Evolutionary conservation across 1,284 basidiomycete species (phyloP).

Genomic region (Sporisorium graminicola): DNA sequence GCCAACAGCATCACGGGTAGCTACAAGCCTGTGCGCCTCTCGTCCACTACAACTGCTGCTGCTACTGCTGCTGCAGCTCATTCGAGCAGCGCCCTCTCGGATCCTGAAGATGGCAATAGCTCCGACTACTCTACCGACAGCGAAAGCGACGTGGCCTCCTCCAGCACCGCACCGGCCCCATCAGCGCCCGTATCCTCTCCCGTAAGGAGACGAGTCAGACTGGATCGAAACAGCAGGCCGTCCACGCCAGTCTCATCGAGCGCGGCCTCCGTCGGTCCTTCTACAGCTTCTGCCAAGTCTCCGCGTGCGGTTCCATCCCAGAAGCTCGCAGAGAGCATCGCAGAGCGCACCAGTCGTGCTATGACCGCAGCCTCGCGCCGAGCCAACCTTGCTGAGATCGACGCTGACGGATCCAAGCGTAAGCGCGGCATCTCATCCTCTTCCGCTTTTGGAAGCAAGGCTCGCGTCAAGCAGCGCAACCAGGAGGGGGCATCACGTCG

Average conservation of each 20-base stretch:
- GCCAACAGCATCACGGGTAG: slow-evolving; percentile 54
- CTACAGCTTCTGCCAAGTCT: slow-evolving; percentile 11
- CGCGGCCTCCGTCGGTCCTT: slow-evolving; percentile 9
- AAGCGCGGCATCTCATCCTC: slow-evolving; percentile 58
- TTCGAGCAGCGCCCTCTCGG: slow-evolving; percentile 40
- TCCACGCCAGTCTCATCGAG: slow-evolving; percentile 23
- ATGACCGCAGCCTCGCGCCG: slow-evolving; percentile 34
- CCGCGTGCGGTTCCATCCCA: slow-evolving; percentile 17
- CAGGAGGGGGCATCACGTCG: slow-evolving; percentile 44
- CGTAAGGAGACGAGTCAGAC: slow-evolving; percentile 34
- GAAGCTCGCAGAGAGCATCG: slow-evolving; percentile 22
- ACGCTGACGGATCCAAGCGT: slow-evolving; percentile 28
- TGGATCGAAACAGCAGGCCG: slow-evolving; percentile 11
- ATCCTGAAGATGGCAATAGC: slow-evolving; percentile 50
- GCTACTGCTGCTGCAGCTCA: slow-evolving; percentile 10
- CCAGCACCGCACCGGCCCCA: slow-evolving; percentile 19
- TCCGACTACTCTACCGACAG: slow-evolving; percentile 46
- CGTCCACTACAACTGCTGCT: slow-evolving; percentile 11
- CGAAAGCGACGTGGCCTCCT: slow-evolving; percentile 13
- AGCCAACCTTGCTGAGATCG: slow-evolving; percentile 26
- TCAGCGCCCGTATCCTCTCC: slow-evolving; percentile 21
- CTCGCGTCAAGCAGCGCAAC: slow-evolving; percentile 60
- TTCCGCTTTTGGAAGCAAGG: slow-evolving; percentile 61
- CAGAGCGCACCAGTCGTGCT: slow-evolving; percentile 37
- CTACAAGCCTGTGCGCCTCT: slow-evolving; percentile 34